phyloP scores from a whole-genome alignment of 2,329 filamentous ascomycete genomes.

The Aspergillus intermedius region DNA sequence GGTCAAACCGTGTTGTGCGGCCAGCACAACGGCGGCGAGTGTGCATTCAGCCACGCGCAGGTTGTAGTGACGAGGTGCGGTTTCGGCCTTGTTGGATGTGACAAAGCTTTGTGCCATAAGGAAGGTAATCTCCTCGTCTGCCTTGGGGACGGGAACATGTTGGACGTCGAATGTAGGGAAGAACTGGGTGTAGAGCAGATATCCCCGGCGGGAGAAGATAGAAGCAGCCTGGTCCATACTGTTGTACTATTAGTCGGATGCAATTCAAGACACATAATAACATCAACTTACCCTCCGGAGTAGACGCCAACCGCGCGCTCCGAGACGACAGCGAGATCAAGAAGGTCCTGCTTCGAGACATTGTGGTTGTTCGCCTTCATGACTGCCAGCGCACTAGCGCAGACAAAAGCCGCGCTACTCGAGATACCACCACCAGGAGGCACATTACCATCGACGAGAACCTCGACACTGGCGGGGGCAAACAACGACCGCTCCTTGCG shows the following conservation, averaged over 20 bases:
- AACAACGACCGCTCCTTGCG: slow-evolving; percentile 59
- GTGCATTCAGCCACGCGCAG: slow-evolving; percentile 93
- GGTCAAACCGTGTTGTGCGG: slow-evolving; percentile 54
- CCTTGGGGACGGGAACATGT: slow-evolving; percentile 74
- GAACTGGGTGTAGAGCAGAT: slow-evolving; percentile 86
- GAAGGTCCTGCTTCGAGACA: slow-evolving; percentile 85
- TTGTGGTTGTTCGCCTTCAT: slow-evolving; percentile 76
- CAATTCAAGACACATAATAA: not conserved
- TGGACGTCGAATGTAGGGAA: slow-evolving; percentile 68
- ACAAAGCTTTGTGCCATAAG: slow-evolving; percentile 93
- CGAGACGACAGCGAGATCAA: slow-evolving; percentile 88
- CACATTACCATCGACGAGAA: slow-evolving; percentile 85
- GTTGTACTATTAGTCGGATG: slow-evolving; percentile 18
- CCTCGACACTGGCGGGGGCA: slow-evolving; percentile 69
- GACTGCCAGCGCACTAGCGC: slow-evolving; percentile 79
- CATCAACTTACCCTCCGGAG: slow-evolving; percentile 67
- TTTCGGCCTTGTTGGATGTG: slow-evolving; percentile 88
- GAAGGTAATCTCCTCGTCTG: slow-evolving; percentile 78
- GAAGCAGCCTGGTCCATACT: slow-evolving; percentile 98
- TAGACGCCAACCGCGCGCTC: slow-evolving; percentile 94
- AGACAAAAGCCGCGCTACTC: slow-evolving; percentile 90
- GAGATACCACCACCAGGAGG: slow-evolving; percentile 87
- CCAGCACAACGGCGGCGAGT: slow-evolving; percentile 66
- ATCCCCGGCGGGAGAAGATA: slow-evolving; percentile 80
- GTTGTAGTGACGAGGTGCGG: slow-evolving; percentile 91